These are phyloP conservation scores for Exophiala spinifera DNA, from an alignment of 2,329 filamentous ascomycete genomes.

Conservation along the genomic window DNA sequence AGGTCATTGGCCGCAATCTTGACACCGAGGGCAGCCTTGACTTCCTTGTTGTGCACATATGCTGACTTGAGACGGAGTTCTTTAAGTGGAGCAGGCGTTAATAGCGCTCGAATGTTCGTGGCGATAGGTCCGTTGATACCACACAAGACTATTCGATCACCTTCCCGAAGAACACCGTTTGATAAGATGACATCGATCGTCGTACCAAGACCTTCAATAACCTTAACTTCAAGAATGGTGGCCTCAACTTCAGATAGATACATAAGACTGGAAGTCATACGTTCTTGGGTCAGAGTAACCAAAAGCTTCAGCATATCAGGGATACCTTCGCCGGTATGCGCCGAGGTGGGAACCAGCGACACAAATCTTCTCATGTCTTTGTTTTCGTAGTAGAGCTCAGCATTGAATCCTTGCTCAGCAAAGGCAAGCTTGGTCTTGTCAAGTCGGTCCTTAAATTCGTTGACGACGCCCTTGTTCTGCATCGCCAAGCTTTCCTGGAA, in stretches of 20 bases:
- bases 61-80: constrained; percentile 92
- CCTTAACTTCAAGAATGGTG: constrained; percentile 97
- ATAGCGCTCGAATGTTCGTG: constrained; percentile 89
- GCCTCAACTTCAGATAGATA: constrained; percentile 97
- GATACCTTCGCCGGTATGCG: constrained; percentile 98
- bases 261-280: constrained; percentile 96
- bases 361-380: constrained; percentile 93
- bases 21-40: constrained; percentile 96
- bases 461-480: constrained; percentile 89
- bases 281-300: constrained; percentile 86
- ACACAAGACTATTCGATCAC: constrained; percentile 90
- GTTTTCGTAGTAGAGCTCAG: constrained; percentile 95
- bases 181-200: constrained; percentile 96
- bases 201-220: constrained; percentile 97
- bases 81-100: constrained; percentile 89
- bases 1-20: constrained; percentile 97
- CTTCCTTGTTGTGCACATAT: constrained; percentile 98
- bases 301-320: constrained; percentile 98
- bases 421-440: constrained; percentile 91
- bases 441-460: constrained; percentile 88
- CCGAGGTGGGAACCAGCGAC: constrained; percentile 94
- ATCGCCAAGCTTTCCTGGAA: constrained; percentile 88
- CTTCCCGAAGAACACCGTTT: constrained; percentile 91
- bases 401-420: constrained; percentile 95
- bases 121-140: constrained; percentile 95